Evolutionary conservation across 2,329 filamentous ascomycete species (phyloP).

Genomic region (Hymenoscyphus infarciens): DNA sequence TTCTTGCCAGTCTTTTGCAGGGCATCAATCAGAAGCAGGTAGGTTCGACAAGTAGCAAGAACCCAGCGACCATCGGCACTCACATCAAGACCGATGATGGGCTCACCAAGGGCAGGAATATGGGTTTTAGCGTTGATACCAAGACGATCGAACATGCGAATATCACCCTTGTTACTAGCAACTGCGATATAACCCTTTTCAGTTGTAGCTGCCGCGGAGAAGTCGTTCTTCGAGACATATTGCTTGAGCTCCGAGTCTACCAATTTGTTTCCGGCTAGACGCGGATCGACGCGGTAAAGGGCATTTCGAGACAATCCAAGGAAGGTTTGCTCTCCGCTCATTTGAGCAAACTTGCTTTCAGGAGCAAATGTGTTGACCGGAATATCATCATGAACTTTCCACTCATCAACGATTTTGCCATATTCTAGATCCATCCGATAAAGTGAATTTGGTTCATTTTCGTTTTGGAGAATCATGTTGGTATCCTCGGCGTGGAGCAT

Average conservation of each 20-base stretch:
- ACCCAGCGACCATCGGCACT: conserved; percentile 96
- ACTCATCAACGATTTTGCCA: conserved; percentile 96
- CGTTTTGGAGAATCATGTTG: conserved; percentile 37
- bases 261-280: conserved; percentile 83
- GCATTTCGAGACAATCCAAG: conserved; percentile 90
- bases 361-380: conserved; percentile 88
- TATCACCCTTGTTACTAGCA: conserved; percentile 95
- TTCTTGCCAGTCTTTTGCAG: conserved; percentile 92
- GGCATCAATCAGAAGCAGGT: conserved; percentile 88
- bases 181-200: conserved; percentile 97
- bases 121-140: conserved; percentile 98
- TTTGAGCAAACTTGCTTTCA: conserved; percentile 97
- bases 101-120: conserved; percentile 89
- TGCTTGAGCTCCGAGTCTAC: conserved; percentile 93
- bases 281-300: conserved; percentile 89
- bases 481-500: conserved; percentile 38
- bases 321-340: conserved; percentile 93
- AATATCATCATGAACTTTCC: conserved; percentile 97
- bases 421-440: conserved; percentile 98
- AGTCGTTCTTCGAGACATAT: conserved; percentile 95
- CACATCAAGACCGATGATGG: conserved; percentile 91
- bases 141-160: conserved; percentile 91
- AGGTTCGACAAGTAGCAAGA: conserved; percentile 88
- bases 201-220: conserved; percentile 89
- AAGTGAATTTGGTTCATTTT: conserved; percentile 77